Evolutionary conservation across 495 filamentous ascomycete genomes (phyloP).

Genomic region (Oidiodendron maius): DNA sequence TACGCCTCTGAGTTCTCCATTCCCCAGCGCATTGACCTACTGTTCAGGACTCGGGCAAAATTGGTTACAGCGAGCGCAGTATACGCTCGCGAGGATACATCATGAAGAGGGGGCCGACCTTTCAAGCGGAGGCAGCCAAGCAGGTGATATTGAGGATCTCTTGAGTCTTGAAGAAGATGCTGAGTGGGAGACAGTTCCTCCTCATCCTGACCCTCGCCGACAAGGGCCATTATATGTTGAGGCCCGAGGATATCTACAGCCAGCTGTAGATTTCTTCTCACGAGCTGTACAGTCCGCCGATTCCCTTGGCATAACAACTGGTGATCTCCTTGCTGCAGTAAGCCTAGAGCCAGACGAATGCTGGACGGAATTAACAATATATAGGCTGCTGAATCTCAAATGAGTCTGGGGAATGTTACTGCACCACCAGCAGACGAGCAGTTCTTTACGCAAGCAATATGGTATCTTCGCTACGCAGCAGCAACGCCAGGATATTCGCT

Average conservation of each 20-base stretch:
- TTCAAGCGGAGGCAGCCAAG: conserved; percentile 27
- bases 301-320: conserved; percentile 28
- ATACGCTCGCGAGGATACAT: conserved; percentile 39
- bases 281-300: conserved; percentile 35
- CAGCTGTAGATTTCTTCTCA: conserved; percentile 42
- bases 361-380: conserved; percentile 8
- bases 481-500: conserved; percentile 34
- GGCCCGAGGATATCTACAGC: conserved; percentile 38
- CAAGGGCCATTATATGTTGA: conserved; percentile 35
- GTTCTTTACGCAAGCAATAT: conserved; percentile 39
- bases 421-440: conserved; percentile 31
- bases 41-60: conserved; percentile 37
- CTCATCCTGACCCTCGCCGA: conserved; percentile 11
- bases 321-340: conserved; percentile 37
- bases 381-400: conserved; percentile 46
- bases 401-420: conserved; percentile 47
- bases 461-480: conserved; percentile 36
- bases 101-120: conserved; percentile 32
- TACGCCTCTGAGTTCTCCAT: no score
- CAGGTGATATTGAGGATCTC: conserved; percentile 7
- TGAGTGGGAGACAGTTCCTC: conserved; percentile 33
- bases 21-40: conserved; percentile 9
- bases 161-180: conserved; percentile 22
- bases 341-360: conserved; percentile 10
- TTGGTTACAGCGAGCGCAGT: conserved; percentile 45